Conservation (phyloP, 2,329 filamentous ascomycete species). For the Arthroderma sp. region DNA sequence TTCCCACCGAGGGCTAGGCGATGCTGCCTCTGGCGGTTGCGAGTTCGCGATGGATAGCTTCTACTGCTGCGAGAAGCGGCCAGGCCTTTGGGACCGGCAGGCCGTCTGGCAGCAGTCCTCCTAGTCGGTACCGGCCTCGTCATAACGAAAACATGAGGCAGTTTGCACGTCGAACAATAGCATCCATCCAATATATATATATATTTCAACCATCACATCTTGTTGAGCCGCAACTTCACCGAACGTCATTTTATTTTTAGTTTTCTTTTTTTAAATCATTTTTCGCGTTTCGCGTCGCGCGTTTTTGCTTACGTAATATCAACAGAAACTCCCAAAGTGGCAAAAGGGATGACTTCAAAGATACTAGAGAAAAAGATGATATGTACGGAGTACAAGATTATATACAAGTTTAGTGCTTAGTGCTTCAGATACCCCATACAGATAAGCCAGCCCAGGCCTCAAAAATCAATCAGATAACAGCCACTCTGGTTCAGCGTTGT, state of each 20-base stretch:
- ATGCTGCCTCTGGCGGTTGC: constrained; percentile 9
- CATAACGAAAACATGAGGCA: background rate
- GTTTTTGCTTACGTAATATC: background rate
- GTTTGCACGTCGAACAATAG: background rate
- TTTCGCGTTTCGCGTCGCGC: background rate
- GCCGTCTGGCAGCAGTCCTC: background rate
- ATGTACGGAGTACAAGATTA: background rate
- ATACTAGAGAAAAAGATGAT: background rate
- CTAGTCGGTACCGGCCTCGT: background rate
- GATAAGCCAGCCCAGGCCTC: background rate
- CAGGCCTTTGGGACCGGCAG: background rate
- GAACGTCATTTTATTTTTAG: background rate
- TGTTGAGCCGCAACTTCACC: background rate
- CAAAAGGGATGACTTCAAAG: background rate
- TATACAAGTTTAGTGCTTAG: background rate
- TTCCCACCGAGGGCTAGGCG: constrained; percentile 13
- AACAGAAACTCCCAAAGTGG: too few species aligned
- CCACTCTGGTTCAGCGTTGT: constrained; percentile 55
- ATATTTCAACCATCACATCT: too few species aligned
- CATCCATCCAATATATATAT: background rate
- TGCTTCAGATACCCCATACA: background rate
- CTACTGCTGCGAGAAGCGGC: background rate
- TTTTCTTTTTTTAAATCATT: background rate
- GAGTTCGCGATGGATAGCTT: background rate
- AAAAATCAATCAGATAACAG: constrained; percentile 31